Conservation (phyloP, 768 basidiomycete species). For the Piloderma croceum region DNA sequence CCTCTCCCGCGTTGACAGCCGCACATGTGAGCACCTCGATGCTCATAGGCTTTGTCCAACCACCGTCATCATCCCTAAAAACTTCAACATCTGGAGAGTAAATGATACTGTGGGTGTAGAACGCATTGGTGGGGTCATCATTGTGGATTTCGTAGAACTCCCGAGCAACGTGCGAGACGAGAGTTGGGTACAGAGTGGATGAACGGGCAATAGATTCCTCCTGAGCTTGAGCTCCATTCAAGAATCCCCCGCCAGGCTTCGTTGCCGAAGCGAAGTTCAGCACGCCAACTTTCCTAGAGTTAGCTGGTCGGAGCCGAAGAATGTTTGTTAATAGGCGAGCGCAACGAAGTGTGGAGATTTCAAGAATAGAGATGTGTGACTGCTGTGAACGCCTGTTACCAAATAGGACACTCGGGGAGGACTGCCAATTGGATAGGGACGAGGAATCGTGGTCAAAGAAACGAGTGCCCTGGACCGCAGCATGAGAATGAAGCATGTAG, state of each 20-base stretch:
- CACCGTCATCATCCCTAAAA: slow-evolving; percentile 59
- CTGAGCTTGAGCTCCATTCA: slow-evolving; percentile 66
- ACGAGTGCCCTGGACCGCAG: no score
- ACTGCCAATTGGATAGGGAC: no score
- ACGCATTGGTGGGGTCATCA: no score
- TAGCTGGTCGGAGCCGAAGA: no score
- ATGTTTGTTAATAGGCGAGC: no score
- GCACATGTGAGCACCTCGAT: slow-evolving; percentile 67
- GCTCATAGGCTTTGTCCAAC: slow-evolving; percentile 48
- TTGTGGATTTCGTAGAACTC: slow-evolving; percentile 62
- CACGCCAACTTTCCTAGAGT: no score
- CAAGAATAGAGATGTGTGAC: no score
- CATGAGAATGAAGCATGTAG: no score
- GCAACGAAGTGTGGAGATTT: no score
- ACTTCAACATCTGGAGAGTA: slow-evolving; percentile 61
- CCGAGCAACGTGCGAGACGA: slow-evolving; percentile 47
- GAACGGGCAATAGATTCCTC: slow-evolving; percentile 78
- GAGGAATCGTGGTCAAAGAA: no score
- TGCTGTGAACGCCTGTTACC: no score
- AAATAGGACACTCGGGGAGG: no score
- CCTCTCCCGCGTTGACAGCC: slow-evolving; percentile 66
- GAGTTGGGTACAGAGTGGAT: slow-evolving; percentile 62
- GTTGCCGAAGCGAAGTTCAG: slow-evolving; percentile 77
- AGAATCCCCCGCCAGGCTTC: slow-evolving; percentile 73
- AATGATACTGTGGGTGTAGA: slow-evolving; percentile 73